Evolutionary conservation across 2,329 filamentous ascomycete genomes (phyloP).

Genomic region (Trichoderma koningiopsis): DNA sequence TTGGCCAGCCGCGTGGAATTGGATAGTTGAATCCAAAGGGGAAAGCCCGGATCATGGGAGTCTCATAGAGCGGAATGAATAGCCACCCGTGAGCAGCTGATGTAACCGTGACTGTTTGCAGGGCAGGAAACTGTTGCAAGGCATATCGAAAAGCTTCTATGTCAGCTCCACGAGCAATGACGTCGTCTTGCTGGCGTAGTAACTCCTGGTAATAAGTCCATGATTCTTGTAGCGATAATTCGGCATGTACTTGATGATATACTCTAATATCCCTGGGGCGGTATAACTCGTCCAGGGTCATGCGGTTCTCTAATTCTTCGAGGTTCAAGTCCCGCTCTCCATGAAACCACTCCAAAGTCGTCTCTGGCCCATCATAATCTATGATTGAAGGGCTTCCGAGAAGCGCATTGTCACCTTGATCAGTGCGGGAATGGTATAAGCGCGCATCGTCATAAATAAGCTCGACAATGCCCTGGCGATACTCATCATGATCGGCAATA

Average conservation of each 20-base stretch:
- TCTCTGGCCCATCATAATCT: not conserved
- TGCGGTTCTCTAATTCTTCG: not conserved
- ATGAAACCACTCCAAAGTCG: not conserved
- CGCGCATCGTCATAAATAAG: conserved; percentile 31
- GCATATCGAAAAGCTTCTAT: conserved; percentile 38
- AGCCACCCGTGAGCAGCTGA: conserved; percentile 43
- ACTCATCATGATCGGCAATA: conserved; percentile 27
- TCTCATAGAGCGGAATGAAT: conserved; percentile 43
- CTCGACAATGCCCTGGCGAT: conserved; percentile 24
- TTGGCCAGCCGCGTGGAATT: conserved; percentile 36
- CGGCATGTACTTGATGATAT: not conserved
- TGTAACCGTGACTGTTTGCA: conserved; percentile 44
- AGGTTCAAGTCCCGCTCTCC: not conserved
- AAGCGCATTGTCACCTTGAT: not conserved
- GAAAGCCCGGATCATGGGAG: conserved; percentile 46
- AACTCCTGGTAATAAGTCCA: conserved; percentile 35
- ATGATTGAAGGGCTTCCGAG: too few species aligned
- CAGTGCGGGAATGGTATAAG: not conserved
- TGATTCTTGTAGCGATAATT: conserved; percentile 8
- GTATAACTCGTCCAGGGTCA: not conserved
- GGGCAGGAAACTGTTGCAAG: conserved; percentile 39
- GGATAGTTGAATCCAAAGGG: conserved; percentile 45
- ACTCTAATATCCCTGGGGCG: not conserved
- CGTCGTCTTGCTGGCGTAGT: conserved; percentile 37
- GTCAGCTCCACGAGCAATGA: conserved; percentile 36